Base-by-base conservation (phyloP, 139 green algal genomes). In the Chlamydomonas eustigma region DNA sequence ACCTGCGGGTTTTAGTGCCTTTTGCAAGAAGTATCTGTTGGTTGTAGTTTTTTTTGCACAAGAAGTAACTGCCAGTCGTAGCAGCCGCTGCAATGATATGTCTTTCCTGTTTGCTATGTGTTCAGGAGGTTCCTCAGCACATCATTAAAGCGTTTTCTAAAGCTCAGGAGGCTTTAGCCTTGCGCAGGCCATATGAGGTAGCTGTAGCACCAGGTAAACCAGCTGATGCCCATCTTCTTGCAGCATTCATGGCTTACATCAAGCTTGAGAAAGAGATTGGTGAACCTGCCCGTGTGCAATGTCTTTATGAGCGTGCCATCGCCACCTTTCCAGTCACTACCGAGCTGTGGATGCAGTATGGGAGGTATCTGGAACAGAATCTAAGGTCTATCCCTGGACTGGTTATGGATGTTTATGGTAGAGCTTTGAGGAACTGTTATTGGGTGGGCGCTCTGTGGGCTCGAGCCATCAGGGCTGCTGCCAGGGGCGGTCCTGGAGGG, bases 371-470 rank as follows among this genome's bases (percentile, higher is more conserved):
- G 71, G 87, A 94, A 73, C 52, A 37, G 4, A 22, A 68, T 28
- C 52, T 68, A 6, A 68, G 34, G 52, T 22, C 52, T 31, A 28
- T 68, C 12, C 52, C 52, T 8, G 52, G 12, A 25, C 22, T 68
- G 52, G 52, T 31, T n/a, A 76, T 81, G 24, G 63, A 37, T 18
- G 78, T 89, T 6, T 96, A 93, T 63, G 58, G 50, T 22, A 81
- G 91, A 31, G 90, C 90, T 8, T 67, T 89, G 38, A 86, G 91
- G 70, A 97, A 97, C 84, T 97, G 92, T 80, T 90, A 90, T 44
- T 97, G 92, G 92, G 80, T 93, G 35, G 90, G 88, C 0, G 36
- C 68, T 1, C 50, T 97, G 69, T 97, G 92, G 92, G 83, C 76
- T 6, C 39, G 76, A 2, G 78, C 76, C 1, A 75, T 94, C n/a